Conservation (phyloP, 805 yeast species). For the Kodamaea laetipori region DNA sequence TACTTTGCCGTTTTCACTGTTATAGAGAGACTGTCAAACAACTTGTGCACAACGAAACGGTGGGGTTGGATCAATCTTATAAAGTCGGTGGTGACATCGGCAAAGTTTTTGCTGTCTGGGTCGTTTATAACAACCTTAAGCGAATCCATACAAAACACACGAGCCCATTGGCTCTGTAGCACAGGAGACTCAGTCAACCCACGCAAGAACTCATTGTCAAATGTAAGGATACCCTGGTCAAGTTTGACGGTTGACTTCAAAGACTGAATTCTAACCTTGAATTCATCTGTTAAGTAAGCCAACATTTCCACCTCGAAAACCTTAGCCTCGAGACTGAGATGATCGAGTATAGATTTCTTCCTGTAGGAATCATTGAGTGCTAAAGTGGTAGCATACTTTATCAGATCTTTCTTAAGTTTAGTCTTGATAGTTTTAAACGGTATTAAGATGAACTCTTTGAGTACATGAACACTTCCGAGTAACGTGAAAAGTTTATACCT, state of each 20-base stretch:
- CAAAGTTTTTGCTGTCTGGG: slow-evolving; percentile 9
- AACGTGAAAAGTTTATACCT: slow-evolving; percentile 33
- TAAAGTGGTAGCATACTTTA: slow-evolving; percentile 12
- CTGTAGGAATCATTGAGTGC: not conserved
- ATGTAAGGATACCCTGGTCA: slow-evolving; percentile 10
- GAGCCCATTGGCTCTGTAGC: slow-evolving; percentile 48
- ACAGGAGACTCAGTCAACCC: slow-evolving; percentile 57
- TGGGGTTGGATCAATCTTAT: slow-evolving; percentile 42
- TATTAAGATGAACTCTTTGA: slow-evolving; percentile 30
- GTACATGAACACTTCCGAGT: slow-evolving; percentile 35
- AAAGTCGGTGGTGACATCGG: slow-evolving; percentile 23
- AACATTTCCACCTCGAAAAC: slow-evolving; percentile 23
- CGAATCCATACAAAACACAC: slow-evolving; percentile 44
- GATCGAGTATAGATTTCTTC: not conserved
- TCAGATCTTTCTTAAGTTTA: slow-evolving; percentile 20
- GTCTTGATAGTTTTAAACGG: slow-evolving; percentile 30
- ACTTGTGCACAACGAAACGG: slow-evolving; percentile 36
- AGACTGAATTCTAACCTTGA: slow-evolving; percentile 50
- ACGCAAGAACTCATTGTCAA: slow-evolving; percentile 35
- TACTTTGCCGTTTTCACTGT: slow-evolving; percentile 37
- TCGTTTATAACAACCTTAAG: slow-evolving; percentile 17
- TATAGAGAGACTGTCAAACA: slow-evolving; percentile 42
- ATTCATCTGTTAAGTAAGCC: slow-evolving; percentile 48
- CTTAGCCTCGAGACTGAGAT: slow-evolving; percentile 12
- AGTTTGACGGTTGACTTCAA: slow-evolving; percentile 20